Percentiles rank a stretch among this genome's conserved stretches.
Conservation (phyloP, 768 basidiomycete species). For the Serendipita vermifera region DNA sequence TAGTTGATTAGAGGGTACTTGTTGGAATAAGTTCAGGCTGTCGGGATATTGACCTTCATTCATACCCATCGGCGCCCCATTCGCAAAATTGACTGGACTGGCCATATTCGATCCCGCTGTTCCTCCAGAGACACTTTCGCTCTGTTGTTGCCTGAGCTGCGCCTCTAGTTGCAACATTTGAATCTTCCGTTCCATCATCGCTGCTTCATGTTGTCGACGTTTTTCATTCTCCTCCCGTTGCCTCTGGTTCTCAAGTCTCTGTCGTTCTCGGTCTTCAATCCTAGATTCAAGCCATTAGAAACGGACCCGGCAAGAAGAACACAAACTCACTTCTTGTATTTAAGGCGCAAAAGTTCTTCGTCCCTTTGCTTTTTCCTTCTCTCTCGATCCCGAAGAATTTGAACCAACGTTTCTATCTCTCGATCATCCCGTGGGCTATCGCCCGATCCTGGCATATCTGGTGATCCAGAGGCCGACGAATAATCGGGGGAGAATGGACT, state of each 20-base stretch:
- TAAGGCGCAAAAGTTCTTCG: neutral
- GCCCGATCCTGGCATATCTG: neutral
- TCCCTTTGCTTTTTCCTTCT: neutral
- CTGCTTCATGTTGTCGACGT: neutral
- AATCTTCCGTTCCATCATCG: neutral
- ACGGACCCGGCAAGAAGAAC: neutral
- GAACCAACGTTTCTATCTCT: neutral
- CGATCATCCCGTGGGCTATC: conserved; percentile 1
- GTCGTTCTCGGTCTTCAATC: conserved; percentile 3
- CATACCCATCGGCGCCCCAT: too few relatives aligned
- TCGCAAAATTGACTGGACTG: neutral
- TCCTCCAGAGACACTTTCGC: neutral
- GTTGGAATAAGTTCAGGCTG: neutral
- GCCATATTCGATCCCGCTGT: neutral
- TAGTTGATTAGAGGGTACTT: neutral
- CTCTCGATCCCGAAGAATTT: neutral
- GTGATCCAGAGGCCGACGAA: conserved; percentile 1
- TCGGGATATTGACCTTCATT: neutral
- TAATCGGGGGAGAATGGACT: conserved; percentile 8
- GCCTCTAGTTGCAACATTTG: neutral
- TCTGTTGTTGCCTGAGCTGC: neutral
- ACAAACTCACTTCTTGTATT: neutral
- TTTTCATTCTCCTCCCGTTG: conserved; percentile 8
- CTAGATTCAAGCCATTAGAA: too few relatives aligned
- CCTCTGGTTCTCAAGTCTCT: neutral